Evolutionary conservation across 805 yeast genomes (phyloP), one percentile per base, ranked within the genome.

Genomic region (Candida morakotiae): DNA sequence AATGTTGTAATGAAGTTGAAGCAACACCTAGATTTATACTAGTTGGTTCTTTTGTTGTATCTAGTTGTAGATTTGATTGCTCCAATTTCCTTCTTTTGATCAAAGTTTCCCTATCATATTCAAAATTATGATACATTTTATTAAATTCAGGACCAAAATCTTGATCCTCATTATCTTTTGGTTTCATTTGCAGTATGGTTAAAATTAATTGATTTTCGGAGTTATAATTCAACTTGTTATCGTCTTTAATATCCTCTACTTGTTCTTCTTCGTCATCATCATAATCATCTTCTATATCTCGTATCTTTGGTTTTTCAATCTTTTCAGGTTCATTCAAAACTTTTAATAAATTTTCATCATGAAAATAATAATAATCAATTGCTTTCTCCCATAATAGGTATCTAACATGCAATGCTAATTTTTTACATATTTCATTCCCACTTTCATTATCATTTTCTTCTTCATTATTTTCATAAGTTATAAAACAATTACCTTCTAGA

Each of bases 341-440:
- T 31, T 6, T 23, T 5, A 6, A 28, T 14, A 13, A 16, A 9
- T n/a, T 7, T 33, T 28, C 15, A 26, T 55, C 64, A n/a, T 44
- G 47, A 24, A 48, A 41, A 17, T 51, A 71, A 45, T 57, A 65
- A 44, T 52, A 62, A 49, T 78, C 82, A 8, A 79, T 68, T 15
- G 83, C 88, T 52, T 75, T 79, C 48, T 83, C 89, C 77, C 86
- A 84, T 17, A 84, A 60, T 9, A 83, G 69, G 46, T 81, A 83
- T 44, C 91, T 64, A 16, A 83, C 59, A 43, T 77, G 83, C 33
- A 83, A 62, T 5, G 87, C 81, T 28, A 83, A 45, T 34, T 55
- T 39, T 28, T 53, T 52, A 16, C 62, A 42, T 18, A 66, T 56
- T 15, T 48, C 51, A 10, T 44, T 20, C 44, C 56, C 79, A 62